Evolutionary conservation across 192 early-diverging fungal genomes (phyloP), one percentile per base, ranked within the genome.

Genomic region (Coemansia sp.): DNA sequence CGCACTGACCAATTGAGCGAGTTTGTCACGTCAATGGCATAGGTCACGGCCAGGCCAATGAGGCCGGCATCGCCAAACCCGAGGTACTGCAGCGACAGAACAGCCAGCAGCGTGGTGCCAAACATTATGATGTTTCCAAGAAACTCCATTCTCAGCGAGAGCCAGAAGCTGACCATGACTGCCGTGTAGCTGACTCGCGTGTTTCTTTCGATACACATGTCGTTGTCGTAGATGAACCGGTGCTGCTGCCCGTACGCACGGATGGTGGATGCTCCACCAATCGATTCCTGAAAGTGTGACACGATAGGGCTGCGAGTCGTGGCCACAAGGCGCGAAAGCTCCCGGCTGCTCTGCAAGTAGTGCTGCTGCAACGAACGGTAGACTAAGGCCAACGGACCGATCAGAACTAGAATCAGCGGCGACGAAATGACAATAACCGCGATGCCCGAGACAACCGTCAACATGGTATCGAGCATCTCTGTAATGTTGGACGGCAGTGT

Each of bases 261-360:
- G 47, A 98, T 91, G 0, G 90, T 92, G 2, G 89, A 75, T 6
- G 91, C 47, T 0, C 94, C 94, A 22, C 72, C 81, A 30, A 94
- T 63, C 0, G 87, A 80, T 45, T 93, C 90, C 26, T 83, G 77
- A 54, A 96, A 83, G 53, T 88, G 88, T 0, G 92, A 80, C 51
- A 87, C 91, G 5, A 94, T 71, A 6, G 91, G 87, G 12, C 83
- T 84, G 18, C 87, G 80, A 17, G 87, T 70, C 9, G 90, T 77
- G 1, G 87, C 86, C 49, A 92, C 91, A 19, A 97, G 60, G 12
- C 89, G 86, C 45, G 89, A 87, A 36, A 96, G 55, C 68, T 96
- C 91, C 20, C 91, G 86, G 8, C 84, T 87, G 16, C 85, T 82
- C 5, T 74, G 64, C 18, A 88, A 78, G 58, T 94, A 98, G 48